Percentiles rank a stretch among this genome's conserved stretches.
Conservation (phyloP, 208 protist species). For the Trypanosoma conorhini region DNA sequence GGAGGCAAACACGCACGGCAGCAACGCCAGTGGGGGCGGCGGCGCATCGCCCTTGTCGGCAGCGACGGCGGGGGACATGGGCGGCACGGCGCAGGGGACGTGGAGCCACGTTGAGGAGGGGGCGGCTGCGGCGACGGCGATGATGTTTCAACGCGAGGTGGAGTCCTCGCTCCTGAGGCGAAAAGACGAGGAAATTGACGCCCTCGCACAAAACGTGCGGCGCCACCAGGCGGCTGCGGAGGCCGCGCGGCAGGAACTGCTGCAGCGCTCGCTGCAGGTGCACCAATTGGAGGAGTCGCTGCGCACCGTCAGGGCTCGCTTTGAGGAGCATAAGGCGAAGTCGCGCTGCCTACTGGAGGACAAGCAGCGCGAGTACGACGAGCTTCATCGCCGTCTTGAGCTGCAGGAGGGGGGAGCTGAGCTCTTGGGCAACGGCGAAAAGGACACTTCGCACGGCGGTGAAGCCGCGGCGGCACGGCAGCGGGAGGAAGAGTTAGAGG, state of each 20-base stretch:
- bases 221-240: slow-evolving; percentile 32
- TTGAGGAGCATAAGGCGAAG: slow-evolving; percentile 31
- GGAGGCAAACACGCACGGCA: background rate
- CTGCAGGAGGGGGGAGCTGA: background rate
- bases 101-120: slow-evolving; percentile 13
- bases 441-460: background rate
- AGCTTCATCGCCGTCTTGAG: slow-evolving; percentile 19
- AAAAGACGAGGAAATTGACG: slow-evolving; percentile 30
- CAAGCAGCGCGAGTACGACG: slow-evolving; percentile 34
- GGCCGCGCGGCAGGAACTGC: slow-evolving; percentile 34
- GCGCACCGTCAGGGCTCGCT: slow-evolving; percentile 9
- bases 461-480: background rate
- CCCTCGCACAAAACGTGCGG: slow-evolving; percentile 20
- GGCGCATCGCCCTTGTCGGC: no score
- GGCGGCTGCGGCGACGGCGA: background rate
- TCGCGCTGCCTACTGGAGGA: slow-evolving; percentile 26
- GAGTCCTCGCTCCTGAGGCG: background rate
- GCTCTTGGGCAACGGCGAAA: background rate
- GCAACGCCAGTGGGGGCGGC: background rate
- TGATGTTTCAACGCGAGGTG: slow-evolving; percentile 8
- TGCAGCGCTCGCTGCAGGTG: slow-evolving; percentile 16
- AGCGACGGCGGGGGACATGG: background rate
- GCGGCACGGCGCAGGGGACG: background rate
- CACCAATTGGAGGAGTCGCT: slow-evolving; percentile 26
- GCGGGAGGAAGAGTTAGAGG: slow-evolving; percentile 29